Conservation (phyloP, 2,329 filamentous ascomycete genomes). For the Fusarium sp. region DNA sequence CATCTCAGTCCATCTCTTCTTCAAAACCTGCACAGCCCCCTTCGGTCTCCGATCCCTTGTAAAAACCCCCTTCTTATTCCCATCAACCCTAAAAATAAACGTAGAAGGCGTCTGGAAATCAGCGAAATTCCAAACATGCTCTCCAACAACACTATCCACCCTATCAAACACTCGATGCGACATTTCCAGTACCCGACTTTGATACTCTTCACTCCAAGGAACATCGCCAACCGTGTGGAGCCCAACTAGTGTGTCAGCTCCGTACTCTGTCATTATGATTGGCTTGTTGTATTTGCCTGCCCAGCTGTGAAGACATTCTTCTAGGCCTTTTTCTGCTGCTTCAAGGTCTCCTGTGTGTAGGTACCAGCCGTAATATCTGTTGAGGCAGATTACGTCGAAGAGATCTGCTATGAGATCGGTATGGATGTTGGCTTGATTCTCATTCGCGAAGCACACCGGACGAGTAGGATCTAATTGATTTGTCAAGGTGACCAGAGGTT, state of each 20-base stretch:
- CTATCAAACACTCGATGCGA: constrained; percentile 31
- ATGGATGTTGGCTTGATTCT: neutral
- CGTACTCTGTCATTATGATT: neutral
- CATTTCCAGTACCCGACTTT: constrained; percentile 26
- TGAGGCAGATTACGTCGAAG: neutral
- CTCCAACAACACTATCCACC: constrained; percentile 28
- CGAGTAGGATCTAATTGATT: neutral
- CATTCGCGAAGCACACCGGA: fast-evolving
- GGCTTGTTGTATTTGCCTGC: neutral
- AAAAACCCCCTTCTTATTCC: constrained; percentile 37
- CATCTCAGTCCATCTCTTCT: constrained; percentile 11
- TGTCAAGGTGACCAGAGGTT: neutral
- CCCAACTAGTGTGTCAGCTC: neutral
- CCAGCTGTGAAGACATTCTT: neutral
- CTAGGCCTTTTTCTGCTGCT: neutral
- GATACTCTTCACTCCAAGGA: constrained; percentile 38
- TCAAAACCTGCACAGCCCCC: constrained; percentile 15
- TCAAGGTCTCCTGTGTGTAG: neutral
- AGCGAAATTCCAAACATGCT: constrained; percentile 38
- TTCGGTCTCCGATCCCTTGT: constrained; percentile 26
- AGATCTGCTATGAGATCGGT: neutral
- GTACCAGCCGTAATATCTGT: neutral
- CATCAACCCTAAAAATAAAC: constrained; percentile 32
- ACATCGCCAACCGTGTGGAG: constrained; percentile 26
- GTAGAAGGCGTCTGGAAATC: constrained; percentile 27